Evolutionary conservation across 306 rosid species (phyloP).

Genomic region (Citrullus amarus): DNA sequence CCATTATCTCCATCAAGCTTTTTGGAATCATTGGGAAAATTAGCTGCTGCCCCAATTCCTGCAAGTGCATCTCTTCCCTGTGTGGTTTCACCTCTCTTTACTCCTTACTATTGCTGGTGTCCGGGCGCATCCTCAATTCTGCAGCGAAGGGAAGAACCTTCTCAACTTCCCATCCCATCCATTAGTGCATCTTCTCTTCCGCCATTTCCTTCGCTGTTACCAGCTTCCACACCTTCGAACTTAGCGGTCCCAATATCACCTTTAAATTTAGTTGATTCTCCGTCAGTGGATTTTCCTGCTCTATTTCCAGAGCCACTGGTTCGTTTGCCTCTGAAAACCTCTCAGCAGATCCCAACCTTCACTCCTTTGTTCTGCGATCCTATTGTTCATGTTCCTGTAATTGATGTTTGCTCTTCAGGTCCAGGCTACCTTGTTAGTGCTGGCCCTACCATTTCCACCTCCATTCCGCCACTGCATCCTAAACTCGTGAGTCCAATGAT

Average conservation of each 20-base stretch:
- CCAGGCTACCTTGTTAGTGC: constrained; percentile 91
- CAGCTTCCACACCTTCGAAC: constrained; percentile 36
- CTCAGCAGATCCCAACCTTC: constrained; percentile 85
- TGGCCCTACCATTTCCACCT: constrained; percentile 66
- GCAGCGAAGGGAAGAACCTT: constrained; percentile 35
- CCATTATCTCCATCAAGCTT: constrained; percentile 37
- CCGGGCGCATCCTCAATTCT: constrained; percentile 43
- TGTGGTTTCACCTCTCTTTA: constrained; percentile 46
- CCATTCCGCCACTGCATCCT: constrained; percentile 63
- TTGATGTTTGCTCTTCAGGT: constrained; percentile 85
- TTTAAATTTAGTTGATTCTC: constrained; percentile 29
- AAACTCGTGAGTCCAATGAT: constrained; percentile 56
- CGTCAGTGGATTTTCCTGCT: constrained; percentile 60
- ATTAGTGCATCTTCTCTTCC: constrained; percentile 33
- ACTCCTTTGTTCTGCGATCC: constrained; percentile 91
- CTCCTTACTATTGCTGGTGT: constrained; percentile 93
- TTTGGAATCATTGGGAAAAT: constrained; percentile 48
- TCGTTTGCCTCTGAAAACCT: constrained; percentile 46
- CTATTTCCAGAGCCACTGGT: constrained; percentile 66
- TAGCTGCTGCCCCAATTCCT: constrained; percentile 30
- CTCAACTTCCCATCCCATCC: constrained; percentile 24
- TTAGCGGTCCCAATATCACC: constrained; percentile 48
- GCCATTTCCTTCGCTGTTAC: constrained; percentile 54
- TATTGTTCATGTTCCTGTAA: constrained; percentile 81
- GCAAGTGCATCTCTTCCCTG: constrained; percentile 34